phyloP scores from a whole-genome alignment of 441 rosid genomes.

The Kokia cookei region DNA sequence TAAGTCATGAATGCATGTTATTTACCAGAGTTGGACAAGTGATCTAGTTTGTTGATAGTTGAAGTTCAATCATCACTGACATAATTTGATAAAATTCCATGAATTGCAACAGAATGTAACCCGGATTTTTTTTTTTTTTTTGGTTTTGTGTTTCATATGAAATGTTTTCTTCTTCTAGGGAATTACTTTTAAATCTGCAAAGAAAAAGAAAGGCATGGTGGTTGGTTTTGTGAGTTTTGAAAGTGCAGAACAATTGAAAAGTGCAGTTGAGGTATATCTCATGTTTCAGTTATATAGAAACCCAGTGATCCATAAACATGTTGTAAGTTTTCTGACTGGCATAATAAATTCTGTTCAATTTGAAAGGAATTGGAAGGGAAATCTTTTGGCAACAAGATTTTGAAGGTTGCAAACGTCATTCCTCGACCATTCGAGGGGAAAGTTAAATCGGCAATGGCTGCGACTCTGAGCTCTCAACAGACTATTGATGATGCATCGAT shows the following conservation, averaged over 20 bases:
- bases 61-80: background rate
- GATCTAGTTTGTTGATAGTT: background rate
- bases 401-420: constrained; percentile 73
- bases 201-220: constrained; percentile 79
- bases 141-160: background rate
- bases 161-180: constrained; percentile 37
- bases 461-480: constrained; percentile 5
- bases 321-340: constrained; percentile 1
- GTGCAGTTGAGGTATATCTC: constrained; percentile 48
- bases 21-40: background rate
- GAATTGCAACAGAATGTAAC: background rate
- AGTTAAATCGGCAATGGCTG: constrained; percentile 33
- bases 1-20: too few relatives aligned
- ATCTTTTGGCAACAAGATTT: constrained; percentile 47
- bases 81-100: background rate
- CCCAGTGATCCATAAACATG: constrained; percentile 4
- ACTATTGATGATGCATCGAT: constrained; percentile 18
- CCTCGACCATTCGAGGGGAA: constrained; percentile 59
- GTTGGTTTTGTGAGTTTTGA: constrained; percentile 84
- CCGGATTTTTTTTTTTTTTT: background rate
- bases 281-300: background rate
- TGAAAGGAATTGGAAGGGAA: constrained; percentile 68
- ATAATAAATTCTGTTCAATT: constrained; percentile 9
- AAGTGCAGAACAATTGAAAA: constrained; percentile 48
- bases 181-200: constrained; percentile 50